Conservation (phyloP, 1,139 yeast genomes). For the Geotrichum reessii region DNA sequence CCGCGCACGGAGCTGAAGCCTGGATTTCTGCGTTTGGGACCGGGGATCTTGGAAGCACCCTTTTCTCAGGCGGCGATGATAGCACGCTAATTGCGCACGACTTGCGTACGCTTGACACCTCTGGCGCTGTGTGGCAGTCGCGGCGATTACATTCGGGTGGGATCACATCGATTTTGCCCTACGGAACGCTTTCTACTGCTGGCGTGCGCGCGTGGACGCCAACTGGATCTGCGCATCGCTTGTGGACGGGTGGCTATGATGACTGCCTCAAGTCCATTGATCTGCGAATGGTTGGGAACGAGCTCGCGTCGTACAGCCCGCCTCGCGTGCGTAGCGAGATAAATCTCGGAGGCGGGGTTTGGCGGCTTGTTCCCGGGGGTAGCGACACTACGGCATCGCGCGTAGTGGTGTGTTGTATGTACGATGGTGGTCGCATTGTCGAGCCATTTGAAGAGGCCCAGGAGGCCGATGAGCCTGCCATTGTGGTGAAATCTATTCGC, state of each 20-base stretch:
- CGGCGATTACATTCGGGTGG: constrained; percentile 76
- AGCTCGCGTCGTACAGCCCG: constrained; percentile 41
- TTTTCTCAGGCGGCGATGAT: constrained; percentile 93
- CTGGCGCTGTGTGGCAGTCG: constrained; percentile 48
- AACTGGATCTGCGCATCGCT: constrained; percentile 32
- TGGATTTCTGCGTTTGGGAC: constrained; percentile 84
- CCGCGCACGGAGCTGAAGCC: constrained; percentile 67
- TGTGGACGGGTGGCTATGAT: constrained; percentile 93
- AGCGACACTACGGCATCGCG: constrained; percentile 39
- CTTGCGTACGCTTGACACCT: constrained; percentile 37
- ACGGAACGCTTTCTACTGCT: constrained; percentile 20
- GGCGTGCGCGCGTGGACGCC: constrained; percentile 25
- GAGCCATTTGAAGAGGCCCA: constrained; percentile 30
- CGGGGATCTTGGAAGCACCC: constrained; percentile 44
- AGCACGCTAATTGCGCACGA: constrained; percentile 72
- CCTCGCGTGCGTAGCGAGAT: constrained; percentile 44
- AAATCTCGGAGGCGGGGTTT: constrained; percentile 87
- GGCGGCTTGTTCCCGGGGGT: constrained; percentile 69
- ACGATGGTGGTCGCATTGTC: constrained; percentile 80
- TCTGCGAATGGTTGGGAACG: constrained; percentile 48
- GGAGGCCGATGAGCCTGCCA: constrained; percentile 36
- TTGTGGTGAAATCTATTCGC: constrained; percentile 48
- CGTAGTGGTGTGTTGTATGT: constrained; percentile 83
- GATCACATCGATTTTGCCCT: constrained; percentile 64
- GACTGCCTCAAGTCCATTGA: constrained; percentile 69